Conservation (phyloP, 352 stramenopile species). For the Peronospora belbahrii region DNA sequence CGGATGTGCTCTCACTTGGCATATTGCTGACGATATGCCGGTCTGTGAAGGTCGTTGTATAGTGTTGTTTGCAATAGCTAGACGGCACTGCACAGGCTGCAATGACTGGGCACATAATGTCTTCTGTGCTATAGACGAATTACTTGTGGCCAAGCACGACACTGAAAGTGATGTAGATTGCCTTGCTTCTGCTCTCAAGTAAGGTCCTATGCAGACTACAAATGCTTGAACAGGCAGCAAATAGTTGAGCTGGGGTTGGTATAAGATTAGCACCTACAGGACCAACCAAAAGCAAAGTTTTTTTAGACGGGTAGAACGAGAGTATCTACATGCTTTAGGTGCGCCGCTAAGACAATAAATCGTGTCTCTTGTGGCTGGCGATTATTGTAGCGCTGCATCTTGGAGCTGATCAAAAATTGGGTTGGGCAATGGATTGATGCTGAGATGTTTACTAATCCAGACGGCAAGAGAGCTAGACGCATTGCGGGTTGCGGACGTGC, state of each 20-base stretch:
- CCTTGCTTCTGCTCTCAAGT: constrained; percentile 33
- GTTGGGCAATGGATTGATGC: too few species aligned
- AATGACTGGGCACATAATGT: neutral
- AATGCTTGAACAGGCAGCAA: constrained; percentile 27
- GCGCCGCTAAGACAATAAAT: constrained; percentile 9
- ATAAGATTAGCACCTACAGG: constrained; percentile 24
- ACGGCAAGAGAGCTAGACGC: constrained; percentile 27
- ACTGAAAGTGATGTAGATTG: constrained; percentile 48
- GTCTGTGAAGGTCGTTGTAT: constrained; percentile 26
- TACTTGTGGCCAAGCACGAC: constrained; percentile 45
- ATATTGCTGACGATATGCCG: neutral
- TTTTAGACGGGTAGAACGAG: constrained; percentile 58
- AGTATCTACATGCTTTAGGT: constrained; percentile 40
- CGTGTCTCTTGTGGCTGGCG: constrained; percentile 44
- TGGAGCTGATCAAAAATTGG: too few species aligned
- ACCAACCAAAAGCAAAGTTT: constrained; percentile 35
- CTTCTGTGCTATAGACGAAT: constrained; percentile 3
- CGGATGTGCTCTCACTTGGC: constrained; percentile 6
- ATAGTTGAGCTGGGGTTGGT: constrained; percentile 32
- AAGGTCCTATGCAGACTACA: neutral
- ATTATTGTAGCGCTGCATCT: too few species aligned
- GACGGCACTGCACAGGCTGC: constrained; percentile 6
- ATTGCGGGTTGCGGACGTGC: constrained; percentile 49
- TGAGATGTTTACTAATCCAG: constrained; percentile 29
- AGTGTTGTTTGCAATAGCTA: constrained; percentile 29